These are phyloP conservation scores for Backusella psychrophila DNA, from an alignment of 192 early-diverging fungal genomes.

Conservation along the genomic window DNA sequence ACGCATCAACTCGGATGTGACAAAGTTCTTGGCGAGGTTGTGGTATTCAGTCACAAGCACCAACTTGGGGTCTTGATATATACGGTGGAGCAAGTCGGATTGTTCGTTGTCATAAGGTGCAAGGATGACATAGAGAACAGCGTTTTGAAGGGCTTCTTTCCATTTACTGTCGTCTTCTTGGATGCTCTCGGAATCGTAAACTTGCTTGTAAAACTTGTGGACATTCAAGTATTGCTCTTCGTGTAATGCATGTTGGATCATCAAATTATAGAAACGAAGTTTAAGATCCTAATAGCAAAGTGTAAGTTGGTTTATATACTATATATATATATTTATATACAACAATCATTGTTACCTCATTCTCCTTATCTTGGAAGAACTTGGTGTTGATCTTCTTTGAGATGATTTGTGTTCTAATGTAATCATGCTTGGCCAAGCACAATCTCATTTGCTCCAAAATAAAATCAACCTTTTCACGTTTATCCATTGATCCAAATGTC, in stretches of 20 bases:
- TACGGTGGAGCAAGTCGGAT: constrained; percentile 87
- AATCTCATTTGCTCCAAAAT: constrained; percentile 99
- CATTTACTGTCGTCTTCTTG: constrained; percentile 76
- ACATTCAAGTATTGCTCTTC: constrained; percentile 87
- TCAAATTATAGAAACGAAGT: constrained; percentile 93
- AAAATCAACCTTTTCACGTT: constrained; percentile 98
- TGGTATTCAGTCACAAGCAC: constrained; percentile 60
- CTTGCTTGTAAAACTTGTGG: constrained; percentile 89
- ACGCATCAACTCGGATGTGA: constrained; percentile 89
- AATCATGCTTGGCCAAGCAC: constrained; percentile 91
- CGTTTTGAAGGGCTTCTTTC: constrained; percentile 73
- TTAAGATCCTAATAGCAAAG: constrained; percentile 72
- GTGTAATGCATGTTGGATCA: constrained; percentile 94
- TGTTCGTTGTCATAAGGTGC: constrained; percentile 97
- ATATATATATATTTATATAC: too few relatives aligned
- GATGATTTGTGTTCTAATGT: constrained; percentile 88
- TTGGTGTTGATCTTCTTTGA: constrained; percentile 94
- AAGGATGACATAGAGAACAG: constrained; percentile 85
- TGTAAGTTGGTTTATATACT: background rate
- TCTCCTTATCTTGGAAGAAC: constrained; percentile 84
- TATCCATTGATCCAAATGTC: constrained; percentile 99
- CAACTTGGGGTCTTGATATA: constrained; percentile 79
- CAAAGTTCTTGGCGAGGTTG: constrained; percentile 86
- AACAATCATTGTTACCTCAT: constrained; percentile 46
- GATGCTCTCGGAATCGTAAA: constrained; percentile 85